phyloP scores from a whole-genome alignment of 192 early-diverging fungal genomes.

The Podila epicladia region DNA sequence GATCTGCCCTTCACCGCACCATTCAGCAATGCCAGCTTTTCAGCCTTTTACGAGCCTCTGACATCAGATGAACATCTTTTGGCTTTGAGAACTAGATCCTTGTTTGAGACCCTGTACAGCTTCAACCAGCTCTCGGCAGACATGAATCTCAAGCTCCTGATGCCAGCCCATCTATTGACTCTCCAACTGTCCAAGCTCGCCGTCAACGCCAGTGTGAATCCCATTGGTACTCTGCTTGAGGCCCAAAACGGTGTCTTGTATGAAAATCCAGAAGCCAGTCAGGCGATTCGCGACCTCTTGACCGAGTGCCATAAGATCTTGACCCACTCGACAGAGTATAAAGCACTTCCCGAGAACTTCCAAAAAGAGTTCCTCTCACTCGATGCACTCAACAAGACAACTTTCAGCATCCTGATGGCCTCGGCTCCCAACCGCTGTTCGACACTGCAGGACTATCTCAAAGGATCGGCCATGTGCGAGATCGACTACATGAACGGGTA shows the following conservation, averaged over 20 bases:
- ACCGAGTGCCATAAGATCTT: constrained; percentile 35
- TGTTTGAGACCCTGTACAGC: constrained; percentile 19
- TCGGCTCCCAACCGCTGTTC: constrained; percentile 44
- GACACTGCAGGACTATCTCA: constrained; percentile 67
- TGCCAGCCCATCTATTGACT: constrained; percentile 27
- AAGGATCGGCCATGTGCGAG: constrained; percentile 50
- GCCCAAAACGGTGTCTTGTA: constrained; percentile 65
- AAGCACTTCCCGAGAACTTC: constrained; percentile 46
- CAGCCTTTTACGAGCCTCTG: constrained; percentile 26
- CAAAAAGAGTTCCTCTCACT: constrained; percentile 51
- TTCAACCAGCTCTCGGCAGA: constrained; percentile 47
- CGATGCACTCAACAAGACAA: constrained; percentile 54
- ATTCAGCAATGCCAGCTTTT: constrained; percentile 37
- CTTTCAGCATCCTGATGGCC: constrained; percentile 64
- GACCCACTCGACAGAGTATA: constrained; percentile 44
- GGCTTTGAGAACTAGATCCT: constrained; percentile 21
- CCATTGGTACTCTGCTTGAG: constrained; percentile 66
- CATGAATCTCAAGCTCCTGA: constrained; percentile 56
- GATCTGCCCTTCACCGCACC: constrained; percentile 22
- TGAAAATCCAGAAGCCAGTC: constrained; percentile 6
- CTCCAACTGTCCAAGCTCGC: constrained; percentile 63
- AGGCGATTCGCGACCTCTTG: constrained; percentile 31
- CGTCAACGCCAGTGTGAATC: constrained; percentile 74
- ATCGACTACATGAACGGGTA: constrained; percentile 52
- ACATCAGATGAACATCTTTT: constrained; percentile 8